Evolutionary conservation across 495 filamentous ascomycete genomes (phyloP), one percentile per base, ranked within the genome.

Genomic region (Trichoderma reesei): DNA sequence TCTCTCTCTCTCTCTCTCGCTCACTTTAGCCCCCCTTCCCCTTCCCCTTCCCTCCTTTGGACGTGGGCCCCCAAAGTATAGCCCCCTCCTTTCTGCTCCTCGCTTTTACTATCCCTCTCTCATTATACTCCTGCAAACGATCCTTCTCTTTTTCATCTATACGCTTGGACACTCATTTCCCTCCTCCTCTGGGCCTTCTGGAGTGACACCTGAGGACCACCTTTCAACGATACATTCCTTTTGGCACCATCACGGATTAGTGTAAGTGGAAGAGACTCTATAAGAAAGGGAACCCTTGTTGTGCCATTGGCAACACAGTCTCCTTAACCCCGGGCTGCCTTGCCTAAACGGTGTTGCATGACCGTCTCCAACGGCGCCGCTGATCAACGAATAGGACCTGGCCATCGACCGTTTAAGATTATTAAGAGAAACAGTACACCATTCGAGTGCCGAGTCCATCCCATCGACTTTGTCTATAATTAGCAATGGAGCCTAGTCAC

Each of bases 331-430:
- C 51, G 51, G 51, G 5, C 34, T 56, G 51, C 51, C 13, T 56
- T 56, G 51, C 51, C 51, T 56, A 56, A 56, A 56, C 51, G 51
- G 51, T 56, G 51, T 56, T 56, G 51, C 51, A 56, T 56, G 51
- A 56, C 51, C 51, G 51, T 56, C 51, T 56, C 20, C 51, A 56
- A 56, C 51, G 51, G 51, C 51, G 51, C 51, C 51, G 51, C 51
- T 56, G 51, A 56, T 56, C 51, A 56, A n/a, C 51, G 51, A 56
- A 56, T 56, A 56, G 51, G 51, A 31, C 51, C 51, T 56, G 34
- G 20, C 51, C 51, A 56, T 56, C 51, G 51, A 56, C 51, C 51
- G 51, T 56, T 56, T 13, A 48, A 56, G 26, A 56, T 56, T 56
- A 56, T 33, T 56, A 56, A 56, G 51, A 31, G 20, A 33, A 56